Evolutionary conservation across 2,329 filamentous ascomycete genomes (phyloP).

Genomic region (Sphaerulina vaccinii): DNA sequence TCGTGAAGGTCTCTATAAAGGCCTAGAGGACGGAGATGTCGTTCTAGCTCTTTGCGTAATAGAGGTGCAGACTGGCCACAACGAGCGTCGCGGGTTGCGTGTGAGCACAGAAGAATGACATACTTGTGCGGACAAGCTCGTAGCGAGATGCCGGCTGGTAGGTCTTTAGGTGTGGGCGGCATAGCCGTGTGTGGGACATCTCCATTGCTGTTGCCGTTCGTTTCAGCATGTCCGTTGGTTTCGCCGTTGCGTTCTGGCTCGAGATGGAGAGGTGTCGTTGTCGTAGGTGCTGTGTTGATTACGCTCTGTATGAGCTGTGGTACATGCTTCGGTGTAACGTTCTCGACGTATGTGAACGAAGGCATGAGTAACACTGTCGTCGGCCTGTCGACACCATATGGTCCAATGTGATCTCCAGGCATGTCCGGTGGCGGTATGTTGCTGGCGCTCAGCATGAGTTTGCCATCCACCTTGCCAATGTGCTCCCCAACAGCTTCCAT

Average conservation of each 20-base stretch:
- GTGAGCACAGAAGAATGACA: constrained; percentile 89
- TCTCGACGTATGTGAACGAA: constrained; percentile 77
- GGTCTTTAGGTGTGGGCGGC: constrained; percentile 20
- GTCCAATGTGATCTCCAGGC: constrained; percentile 55
- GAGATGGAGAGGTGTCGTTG: constrained; percentile 58
- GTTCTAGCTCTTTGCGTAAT: constrained; percentile 82
- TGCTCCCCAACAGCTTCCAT: constrained; percentile 54
- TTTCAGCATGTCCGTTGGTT: constrained; percentile 6
- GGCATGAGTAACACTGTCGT: constrained; percentile 83
- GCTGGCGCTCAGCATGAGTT: constrained; percentile 85
- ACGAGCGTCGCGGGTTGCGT: constrained; percentile 88
- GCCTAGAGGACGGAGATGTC: constrained; percentile 80
- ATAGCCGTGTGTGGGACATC: constrained; percentile 17
- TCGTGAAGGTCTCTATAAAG: constrained; percentile 86
- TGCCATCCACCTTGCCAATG: constrained; percentile 37
- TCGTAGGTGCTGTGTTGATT: constrained; percentile 72
- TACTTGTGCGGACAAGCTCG: constrained; percentile 77
- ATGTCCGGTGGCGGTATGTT: constrained; percentile 77
- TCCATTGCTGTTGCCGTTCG: constrained; percentile 14
- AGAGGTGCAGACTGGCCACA: constrained; percentile 93
- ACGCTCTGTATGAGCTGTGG: constrained; percentile 69
- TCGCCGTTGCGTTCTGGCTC: constrained; percentile 4
- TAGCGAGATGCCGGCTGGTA: constrained; percentile 48
- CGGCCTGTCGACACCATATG: constrained; percentile 58
- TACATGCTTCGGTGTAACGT: constrained; percentile 74